A percentile compares a stretch with the other conserved stretches of the same genome.
These are phyloP conservation scores for Alternaria hordeiaustralica DNA, from an alignment of 2,329 filamentous ascomycete genomes.

Conservation along the genomic window DNA sequence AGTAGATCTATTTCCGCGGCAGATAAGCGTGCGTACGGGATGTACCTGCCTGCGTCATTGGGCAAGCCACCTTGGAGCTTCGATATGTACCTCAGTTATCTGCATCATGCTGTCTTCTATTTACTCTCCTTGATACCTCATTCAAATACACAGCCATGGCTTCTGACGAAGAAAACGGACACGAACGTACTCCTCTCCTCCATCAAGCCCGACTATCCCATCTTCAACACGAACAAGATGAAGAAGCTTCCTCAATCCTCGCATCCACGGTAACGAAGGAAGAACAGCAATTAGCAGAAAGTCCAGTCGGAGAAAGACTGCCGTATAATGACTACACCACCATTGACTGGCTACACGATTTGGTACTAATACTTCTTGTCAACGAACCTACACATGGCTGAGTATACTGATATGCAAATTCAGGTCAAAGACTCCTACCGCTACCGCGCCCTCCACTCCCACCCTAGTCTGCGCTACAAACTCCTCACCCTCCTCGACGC, in stretches of 20 bases:
- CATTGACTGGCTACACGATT: slow-evolving; percentile 68
- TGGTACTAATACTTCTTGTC: slow-evolving; percentile 45
- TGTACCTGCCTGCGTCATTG: slow-evolving; percentile 10
- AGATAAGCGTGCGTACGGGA: slow-evolving; percentile 18
- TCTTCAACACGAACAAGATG: slow-evolving; percentile 49
- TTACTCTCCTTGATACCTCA: background rate
- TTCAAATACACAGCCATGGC: slow-evolving; percentile 19
- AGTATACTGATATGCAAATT: background rate
- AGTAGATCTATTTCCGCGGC: slow-evolving; percentile 8
- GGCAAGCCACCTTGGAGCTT: background rate
- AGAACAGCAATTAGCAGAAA: slow-evolving; percentile 55
- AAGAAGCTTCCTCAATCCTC: slow-evolving; percentile 52
- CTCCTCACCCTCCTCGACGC: slow-evolving; percentile 56
- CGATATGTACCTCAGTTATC: background rate
- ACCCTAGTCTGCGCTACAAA: slow-evolving; percentile 52
- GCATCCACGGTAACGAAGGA: slow-evolving; percentile 57
- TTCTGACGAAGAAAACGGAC: slow-evolving; percentile 29
- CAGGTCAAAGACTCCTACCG: slow-evolving; percentile 65
- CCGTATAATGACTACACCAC: slow-evolving; percentile 68
- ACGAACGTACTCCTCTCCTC: slow-evolving; percentile 48
- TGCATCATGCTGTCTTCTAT: background rate
- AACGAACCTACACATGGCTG: background rate
- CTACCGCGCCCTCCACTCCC: slow-evolving; percentile 54
- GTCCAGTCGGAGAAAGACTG: slow-evolving; percentile 61
- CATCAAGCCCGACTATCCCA: slow-evolving; percentile 38